Conservation (phyloP, 2,329 filamentous ascomycete species). For the Aspergillus costaricaensis region DNA sequence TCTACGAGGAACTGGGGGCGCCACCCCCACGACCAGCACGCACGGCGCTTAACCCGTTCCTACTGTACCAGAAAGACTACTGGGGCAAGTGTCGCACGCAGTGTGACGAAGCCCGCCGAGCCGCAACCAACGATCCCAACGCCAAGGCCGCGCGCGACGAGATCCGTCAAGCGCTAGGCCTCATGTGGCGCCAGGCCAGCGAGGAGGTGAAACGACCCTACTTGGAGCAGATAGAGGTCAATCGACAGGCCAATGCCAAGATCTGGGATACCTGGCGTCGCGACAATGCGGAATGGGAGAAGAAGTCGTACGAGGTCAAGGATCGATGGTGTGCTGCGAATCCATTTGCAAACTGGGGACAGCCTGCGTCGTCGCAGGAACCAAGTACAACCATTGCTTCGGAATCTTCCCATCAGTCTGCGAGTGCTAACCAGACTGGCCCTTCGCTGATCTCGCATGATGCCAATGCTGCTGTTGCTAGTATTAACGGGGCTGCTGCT, state of each 20-base stretch:
- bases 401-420: not conserved
- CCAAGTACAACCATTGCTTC: not conserved
- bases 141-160: conserved; percentile 70
- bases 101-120: conserved; percentile 68
- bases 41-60: conserved; percentile 78
- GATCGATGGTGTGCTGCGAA: conserved; percentile 43
- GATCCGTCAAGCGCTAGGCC: conserved; percentile 80
- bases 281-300: conserved; percentile 58
- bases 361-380: not conserved
- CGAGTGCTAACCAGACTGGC: not conserved
- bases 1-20: conserved; percentile 67
- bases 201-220: conserved; percentile 75
- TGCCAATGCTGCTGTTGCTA: too few species aligned
- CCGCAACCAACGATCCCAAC: conserved; percentile 64
- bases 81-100: conserved; percentile 65
- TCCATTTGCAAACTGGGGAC: conserved; percentile 38
- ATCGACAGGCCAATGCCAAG: conserved; percentile 68
- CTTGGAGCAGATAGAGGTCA: conserved; percentile 69
- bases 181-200: conserved; percentile 82
- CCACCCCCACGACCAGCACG: conserved; percentile 72
- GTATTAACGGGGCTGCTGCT: too few species aligned
- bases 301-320: conserved; percentile 40
- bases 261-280: conserved; percentile 72
- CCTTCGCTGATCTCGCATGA: too few species aligned
- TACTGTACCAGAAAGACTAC: conserved; percentile 80